These are phyloP conservation scores for Cryptomeria japonica DNA, from an alignment of 75 land plant species.

Conservation along the genomic window DNA sequence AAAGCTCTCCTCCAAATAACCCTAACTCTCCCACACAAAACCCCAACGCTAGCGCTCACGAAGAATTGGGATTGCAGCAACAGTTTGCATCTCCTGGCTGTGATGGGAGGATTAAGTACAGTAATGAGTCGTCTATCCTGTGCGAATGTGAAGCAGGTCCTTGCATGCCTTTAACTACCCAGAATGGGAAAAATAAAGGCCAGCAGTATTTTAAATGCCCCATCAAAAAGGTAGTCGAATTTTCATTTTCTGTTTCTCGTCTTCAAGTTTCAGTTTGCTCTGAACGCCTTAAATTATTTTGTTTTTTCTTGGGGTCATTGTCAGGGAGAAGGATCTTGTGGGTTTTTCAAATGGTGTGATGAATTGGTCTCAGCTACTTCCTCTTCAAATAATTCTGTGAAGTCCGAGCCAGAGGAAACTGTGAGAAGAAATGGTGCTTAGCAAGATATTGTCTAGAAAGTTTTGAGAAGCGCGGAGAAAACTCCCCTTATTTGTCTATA, in stretches of 20 bases:
- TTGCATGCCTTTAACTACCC: constrained; percentile 40
- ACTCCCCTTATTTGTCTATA: background rate
- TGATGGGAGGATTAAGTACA: background rate
- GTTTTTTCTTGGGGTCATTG: background rate
- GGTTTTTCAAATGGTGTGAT: constrained; percentile 50
- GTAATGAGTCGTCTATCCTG: background rate
- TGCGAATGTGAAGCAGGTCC: constrained; percentile 35
- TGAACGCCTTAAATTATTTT: background rate
- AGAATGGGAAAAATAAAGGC: constrained; percentile 45
- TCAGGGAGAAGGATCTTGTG: constrained; percentile 35
- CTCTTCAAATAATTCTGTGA: background rate
- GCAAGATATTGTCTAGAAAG: no score
- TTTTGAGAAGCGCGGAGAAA: no score
- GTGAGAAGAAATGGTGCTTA: background rate
- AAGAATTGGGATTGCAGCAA: background rate
- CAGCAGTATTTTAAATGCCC: constrained; percentile 43
- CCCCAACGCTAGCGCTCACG: background rate
- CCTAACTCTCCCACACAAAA: background rate
- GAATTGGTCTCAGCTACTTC: constrained; percentile 13
- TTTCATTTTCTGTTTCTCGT: constrained; percentile 4
- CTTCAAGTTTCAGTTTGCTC: background rate
- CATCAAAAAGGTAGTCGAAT: constrained; percentile 23
- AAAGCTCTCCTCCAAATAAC: background rate
- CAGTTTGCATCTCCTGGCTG: background rate
- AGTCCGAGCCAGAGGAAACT: background rate